phyloP scores from a whole-genome alignment of 208 protist species.

The Acanthamoeba triangularis region DNA sequence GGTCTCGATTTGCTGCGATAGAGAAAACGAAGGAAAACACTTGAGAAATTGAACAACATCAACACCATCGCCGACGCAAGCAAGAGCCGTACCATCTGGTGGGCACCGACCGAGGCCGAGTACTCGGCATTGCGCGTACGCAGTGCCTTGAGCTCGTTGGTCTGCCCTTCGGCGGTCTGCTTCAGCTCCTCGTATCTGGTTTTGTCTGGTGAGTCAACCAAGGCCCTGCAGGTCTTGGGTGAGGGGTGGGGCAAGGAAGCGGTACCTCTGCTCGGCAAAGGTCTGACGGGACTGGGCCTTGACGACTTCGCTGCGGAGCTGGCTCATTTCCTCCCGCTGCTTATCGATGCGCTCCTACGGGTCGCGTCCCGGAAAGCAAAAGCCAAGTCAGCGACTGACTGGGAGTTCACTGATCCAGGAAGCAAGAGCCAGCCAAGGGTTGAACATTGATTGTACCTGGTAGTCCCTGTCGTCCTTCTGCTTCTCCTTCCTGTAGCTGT shows the following conservation, averaged over 20 bases:
- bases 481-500: slow-evolving; percentile 23
- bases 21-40: not conserved
- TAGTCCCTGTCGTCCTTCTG: slow-evolving; percentile 52
- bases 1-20: slow-evolving; percentile 29
- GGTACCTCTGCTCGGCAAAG: not conserved
- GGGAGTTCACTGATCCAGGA: no score
- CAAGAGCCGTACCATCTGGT: slow-evolving; percentile 10
- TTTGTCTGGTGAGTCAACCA: no score
- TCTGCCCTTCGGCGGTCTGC: not conserved
- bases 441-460: not conserved
- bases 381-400: no score
- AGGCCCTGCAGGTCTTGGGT: no score
- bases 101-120: not conserved
- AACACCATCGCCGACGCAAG: no score
- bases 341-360: slow-evolving; percentile 15
- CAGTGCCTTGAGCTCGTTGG: slow-evolving; percentile 6
- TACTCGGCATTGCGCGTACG: slow-evolving; percentile 27
- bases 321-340: slow-evolving; percentile 7
- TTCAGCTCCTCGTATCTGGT: not conserved
- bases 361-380: not conserved
- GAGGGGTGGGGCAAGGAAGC: no score
- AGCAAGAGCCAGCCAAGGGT: no score
- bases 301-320: slow-evolving; percentile 3
- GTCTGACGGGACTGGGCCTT: slow-evolving; percentile 12
- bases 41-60: not conserved